Evolutionary conservation across 2,329 filamentous ascomycete genomes (phyloP).

Genomic region (Aotearoamyces nothofagi): DNA sequence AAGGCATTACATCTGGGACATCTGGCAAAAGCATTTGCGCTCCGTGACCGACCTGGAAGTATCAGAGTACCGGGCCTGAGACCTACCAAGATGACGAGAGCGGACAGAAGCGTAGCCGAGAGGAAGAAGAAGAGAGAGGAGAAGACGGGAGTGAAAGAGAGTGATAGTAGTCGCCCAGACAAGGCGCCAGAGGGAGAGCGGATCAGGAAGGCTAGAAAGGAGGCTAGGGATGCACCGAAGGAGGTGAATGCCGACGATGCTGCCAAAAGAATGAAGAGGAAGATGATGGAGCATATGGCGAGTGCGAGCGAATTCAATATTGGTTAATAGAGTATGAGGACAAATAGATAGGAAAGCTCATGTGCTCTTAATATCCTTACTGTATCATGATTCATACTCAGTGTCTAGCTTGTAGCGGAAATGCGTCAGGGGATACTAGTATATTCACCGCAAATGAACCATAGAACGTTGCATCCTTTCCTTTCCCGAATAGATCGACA

Average conservation of each 20-base stretch:
- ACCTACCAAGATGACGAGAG: constrained; percentile 26
- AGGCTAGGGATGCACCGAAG: constrained; percentile 22
- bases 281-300: constrained; percentile 39
- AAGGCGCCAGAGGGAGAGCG: constrained; percentile 18
- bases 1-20: constrained; percentile 84
- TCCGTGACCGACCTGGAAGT: constrained; percentile 76
- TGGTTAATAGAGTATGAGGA: too few relatives aligned
- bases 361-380: too few relatives aligned
- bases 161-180: constrained; percentile 11
- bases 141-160: constrained; percentile 10
- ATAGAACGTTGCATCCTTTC: too few relatives aligned
- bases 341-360: too few relatives aligned
- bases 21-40: constrained; percentile 80
- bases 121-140: constrained; percentile 22
- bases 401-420: too few relatives aligned
- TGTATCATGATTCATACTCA: too few relatives aligned
- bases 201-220: constrained; percentile 20
- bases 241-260: constrained; percentile 37
- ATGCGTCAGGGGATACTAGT: too few relatives aligned
- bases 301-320: constrained; percentile 54
- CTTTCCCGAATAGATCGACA: too few relatives aligned
- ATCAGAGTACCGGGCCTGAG: constrained; percentile 41
- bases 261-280: constrained; percentile 49
- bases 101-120: constrained; percentile 22
- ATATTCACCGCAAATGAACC: too few relatives aligned